A percentile compares a stretch with the other conserved stretches of the same genome.
These are phyloP conservation scores for Lagenaria siceraria DNA, from an alignment of 306 rosid species.

Conservation along the genomic window DNA sequence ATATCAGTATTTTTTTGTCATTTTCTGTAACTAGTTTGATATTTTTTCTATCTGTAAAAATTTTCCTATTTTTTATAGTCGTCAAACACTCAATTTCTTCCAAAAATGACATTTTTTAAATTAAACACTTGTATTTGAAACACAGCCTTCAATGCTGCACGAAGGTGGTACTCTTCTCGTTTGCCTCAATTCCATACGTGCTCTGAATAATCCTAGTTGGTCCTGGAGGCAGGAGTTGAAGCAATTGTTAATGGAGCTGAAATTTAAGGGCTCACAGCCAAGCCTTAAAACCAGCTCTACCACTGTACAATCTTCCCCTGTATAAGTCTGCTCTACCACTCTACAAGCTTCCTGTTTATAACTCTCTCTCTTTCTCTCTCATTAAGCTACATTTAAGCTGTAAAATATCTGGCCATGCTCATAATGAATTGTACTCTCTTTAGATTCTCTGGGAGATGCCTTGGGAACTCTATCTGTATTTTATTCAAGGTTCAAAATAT, in stretches of 20 bases:
- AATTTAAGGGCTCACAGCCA: constrained; percentile 21
- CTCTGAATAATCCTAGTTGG: constrained; percentile 65
- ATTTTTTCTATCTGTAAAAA: too few species aligned
- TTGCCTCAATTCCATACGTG: constrained; percentile 89
- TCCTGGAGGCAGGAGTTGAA: constrained; percentile 62
- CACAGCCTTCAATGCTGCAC: too few species aligned
- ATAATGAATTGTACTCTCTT: neutral
- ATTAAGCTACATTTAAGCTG: neutral
- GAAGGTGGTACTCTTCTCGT: constrained; percentile 96
- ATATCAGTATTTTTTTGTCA: too few species aligned
- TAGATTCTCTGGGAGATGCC: neutral
- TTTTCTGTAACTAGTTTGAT: too few species aligned
- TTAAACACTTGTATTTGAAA: too few species aligned
- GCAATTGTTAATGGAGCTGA: constrained; percentile 26
- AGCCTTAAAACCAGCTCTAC: constrained; percentile 12
- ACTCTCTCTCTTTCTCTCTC: neutral
- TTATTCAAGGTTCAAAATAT: too few species aligned
- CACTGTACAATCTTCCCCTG: neutral
- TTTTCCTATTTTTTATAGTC: too few species aligned
- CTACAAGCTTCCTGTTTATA: neutral
- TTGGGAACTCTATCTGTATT: neutral
- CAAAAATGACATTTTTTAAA: too few species aligned
- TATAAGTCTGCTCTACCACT: neutral
- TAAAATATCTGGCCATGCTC: neutral
- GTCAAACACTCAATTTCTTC: too few species aligned